phyloP scores from a whole-genome alignment of 2,329 filamentous ascomycete species.

The Zalaria sp. region DNA sequence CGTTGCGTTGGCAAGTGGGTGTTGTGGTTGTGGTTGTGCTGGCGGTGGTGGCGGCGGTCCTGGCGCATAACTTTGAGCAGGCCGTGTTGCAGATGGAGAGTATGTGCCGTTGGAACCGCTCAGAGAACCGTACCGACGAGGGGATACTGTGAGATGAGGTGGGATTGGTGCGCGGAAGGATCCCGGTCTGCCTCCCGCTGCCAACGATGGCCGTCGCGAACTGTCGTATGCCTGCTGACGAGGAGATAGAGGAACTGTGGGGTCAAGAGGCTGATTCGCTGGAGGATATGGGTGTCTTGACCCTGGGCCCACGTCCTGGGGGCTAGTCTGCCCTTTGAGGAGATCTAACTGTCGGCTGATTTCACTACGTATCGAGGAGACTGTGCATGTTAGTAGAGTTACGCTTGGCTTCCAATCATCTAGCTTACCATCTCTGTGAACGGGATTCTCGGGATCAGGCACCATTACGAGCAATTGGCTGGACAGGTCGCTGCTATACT shows the following conservation, averaged over 20 bases:
- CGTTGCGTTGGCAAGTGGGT: slow-evolving; percentile 41
- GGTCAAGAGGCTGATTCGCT: slow-evolving; percentile 40
- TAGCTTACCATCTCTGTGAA: slow-evolving; percentile 68
- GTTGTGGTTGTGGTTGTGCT: slow-evolving; percentile 48
- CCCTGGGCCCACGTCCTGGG: slow-evolving; percentile 52
- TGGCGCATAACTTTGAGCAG: slow-evolving; percentile 49
- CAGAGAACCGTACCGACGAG: slow-evolving; percentile 79
- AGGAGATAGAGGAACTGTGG: slow-evolving; percentile 8
- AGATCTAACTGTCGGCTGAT: slow-evolving; percentile 47
- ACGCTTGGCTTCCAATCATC: no score
- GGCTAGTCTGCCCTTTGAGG: slow-evolving; percentile 40
- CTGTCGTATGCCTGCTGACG: slow-evolving; percentile 51
- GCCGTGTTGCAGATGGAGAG: slow-evolving; percentile 61
- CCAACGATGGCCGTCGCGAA: slow-evolving; percentile 55
- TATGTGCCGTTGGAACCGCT: slow-evolving; percentile 47
- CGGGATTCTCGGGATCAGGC: slow-evolving; percentile 58
- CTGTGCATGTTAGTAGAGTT: slow-evolving; percentile 13
- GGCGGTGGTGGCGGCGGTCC: slow-evolving; percentile 49
- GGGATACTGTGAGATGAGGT: slow-evolving; percentile 65
- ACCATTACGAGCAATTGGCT: slow-evolving; percentile 60
- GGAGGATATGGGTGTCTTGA: slow-evolving; percentile 53
- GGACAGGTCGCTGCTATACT: slow-evolving; percentile 78
- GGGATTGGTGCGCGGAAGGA: slow-evolving; percentile 67
- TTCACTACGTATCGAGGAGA: slow-evolving; percentile 46
- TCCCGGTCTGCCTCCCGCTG: slow-evolving; percentile 45